These are phyloP conservation scores for Dunaliella sp. DNA, from an alignment of 139 green algal genomes.

Conservation along the genomic window DNA sequence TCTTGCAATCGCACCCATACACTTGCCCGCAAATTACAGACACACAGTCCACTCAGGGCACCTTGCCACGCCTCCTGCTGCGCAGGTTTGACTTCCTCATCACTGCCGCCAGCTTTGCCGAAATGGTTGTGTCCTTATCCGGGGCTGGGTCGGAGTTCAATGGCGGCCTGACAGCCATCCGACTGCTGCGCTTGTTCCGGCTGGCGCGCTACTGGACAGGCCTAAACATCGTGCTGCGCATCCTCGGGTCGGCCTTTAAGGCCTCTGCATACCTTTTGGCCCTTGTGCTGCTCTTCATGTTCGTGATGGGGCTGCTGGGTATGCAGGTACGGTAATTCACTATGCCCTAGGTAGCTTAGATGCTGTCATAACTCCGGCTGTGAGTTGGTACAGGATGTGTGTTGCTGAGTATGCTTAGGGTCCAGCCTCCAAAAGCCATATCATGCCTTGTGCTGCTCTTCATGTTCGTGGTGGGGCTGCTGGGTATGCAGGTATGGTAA, in stretches of 20 bases:
- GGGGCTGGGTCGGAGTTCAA: slow-evolving; percentile 21
- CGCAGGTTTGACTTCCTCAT: slow-evolving; percentile 12
- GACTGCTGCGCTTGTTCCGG: slow-evolving; percentile 73
- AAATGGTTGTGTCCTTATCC: neutral
- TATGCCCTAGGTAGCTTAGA: neutral
- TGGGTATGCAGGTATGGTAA: slow-evolving; percentile 28
- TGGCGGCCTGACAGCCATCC: slow-evolving; percentile 63
- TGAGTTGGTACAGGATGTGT: too few species aligned
- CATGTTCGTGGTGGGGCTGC: slow-evolving; percentile 28
- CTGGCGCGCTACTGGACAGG: slow-evolving; percentile 23
- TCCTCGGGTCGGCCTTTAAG: neutral
- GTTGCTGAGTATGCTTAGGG: neutral
- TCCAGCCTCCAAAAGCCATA: neutral
- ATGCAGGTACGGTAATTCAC: slow-evolving; percentile 5
- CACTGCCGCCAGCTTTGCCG: neutral
- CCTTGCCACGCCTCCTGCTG: too few species aligned
- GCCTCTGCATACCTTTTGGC: slow-evolving; percentile 9
- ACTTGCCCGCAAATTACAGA: too few species aligned
- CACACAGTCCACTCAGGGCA: too few species aligned
- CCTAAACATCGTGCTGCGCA: slow-evolving; percentile 13
- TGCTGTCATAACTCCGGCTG: too few species aligned
- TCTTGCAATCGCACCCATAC: too few species aligned
- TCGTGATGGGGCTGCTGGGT: slow-evolving; percentile 28
- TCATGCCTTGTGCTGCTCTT: slow-evolving; percentile 26
- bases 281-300: slow-evolving; percentile 36